These are phyloP conservation scores for Physcomitrium patens DNA, from an alignment of 225 moss, liverwort and hornwort species.

Conservation along the genomic window DNA sequence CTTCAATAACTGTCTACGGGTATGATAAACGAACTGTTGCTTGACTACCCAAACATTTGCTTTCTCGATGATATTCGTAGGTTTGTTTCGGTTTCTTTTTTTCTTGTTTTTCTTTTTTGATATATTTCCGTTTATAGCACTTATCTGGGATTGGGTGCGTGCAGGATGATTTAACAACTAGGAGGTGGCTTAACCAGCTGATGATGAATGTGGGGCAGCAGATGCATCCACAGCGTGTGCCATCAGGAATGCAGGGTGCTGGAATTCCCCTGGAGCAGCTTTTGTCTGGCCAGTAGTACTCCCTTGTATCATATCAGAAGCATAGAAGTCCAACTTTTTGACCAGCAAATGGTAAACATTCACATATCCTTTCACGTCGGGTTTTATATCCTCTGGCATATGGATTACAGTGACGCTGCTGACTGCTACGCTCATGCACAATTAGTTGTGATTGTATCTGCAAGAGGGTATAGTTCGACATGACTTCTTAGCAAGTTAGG, in stretches of 20 bases:
- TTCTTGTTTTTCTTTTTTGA: not conserved
- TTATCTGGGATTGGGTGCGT: not conserved
- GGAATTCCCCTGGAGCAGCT: conserved; percentile 54
- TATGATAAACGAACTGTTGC: conserved; percentile 34
- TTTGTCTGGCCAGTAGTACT: conserved; percentile 51
- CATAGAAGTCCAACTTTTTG: conserved; percentile 21
- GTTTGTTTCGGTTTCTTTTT: not conserved
- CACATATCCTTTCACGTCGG: not conserved
- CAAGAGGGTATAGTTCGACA: conserved; percentile 27
- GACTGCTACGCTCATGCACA: conserved; percentile 17
- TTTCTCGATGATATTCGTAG: not conserved
- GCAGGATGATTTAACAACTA: conserved; percentile 86
- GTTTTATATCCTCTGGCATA: not conserved
- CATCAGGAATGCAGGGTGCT: conserved; percentile 43
- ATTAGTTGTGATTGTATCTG: conserved; percentile 17
- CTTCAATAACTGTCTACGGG: conserved; percentile 84
- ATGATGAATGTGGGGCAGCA: conserved; percentile 78
- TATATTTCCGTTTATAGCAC: no score
- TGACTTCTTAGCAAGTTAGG: conserved; percentile 21
- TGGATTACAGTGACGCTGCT: conserved; percentile 6
- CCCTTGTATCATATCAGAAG: conserved; percentile 44
- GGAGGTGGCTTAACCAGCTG: conserved; percentile 86
- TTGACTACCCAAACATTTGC: not conserved
- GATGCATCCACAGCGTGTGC: conserved; percentile 65
- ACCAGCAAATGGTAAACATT: conserved; percentile 14